Evolutionary conservation across 139 green algal species (phyloP).

Genomic region (Yamagishiella unicocca): DNA sequence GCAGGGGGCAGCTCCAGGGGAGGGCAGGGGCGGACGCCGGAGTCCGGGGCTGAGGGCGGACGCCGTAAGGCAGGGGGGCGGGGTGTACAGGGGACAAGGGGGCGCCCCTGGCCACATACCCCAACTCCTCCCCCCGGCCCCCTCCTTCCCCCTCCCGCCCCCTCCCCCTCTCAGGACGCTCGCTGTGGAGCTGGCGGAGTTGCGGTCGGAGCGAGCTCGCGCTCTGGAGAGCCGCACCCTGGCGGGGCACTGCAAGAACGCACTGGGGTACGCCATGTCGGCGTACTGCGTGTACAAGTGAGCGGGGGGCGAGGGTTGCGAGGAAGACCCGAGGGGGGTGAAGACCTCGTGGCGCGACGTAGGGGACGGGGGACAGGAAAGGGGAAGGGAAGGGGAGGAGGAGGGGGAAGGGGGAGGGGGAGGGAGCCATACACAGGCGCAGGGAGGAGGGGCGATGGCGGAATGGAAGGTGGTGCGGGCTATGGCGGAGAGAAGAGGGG

Average conservation of each 20-base stretch:
- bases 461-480: too few species aligned
- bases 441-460: not conserved
- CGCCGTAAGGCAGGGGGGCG: too few species aligned
- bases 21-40: too few species aligned
- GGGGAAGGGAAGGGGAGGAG: too few species aligned
- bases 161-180: constrained; percentile 58
- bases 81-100: too few species aligned
- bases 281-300: constrained; percentile 85
- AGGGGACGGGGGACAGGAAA: not conserved
- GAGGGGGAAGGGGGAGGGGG: not conserved
- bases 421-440: too few species aligned
- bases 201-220: constrained; percentile 74
- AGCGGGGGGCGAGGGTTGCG: constrained; percentile 2
- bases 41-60: too few species aligned
- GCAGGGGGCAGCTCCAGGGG: too few species aligned
- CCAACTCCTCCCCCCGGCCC: not conserved
- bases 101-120: too few species aligned
- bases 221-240: constrained; percentile 82
- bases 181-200: constrained; percentile 82
- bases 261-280: constrained; percentile 86
- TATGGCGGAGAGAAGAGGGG: too few species aligned
- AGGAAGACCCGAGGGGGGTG: too few species aligned
- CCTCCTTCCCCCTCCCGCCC: not conserved
- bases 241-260: constrained; percentile 84
- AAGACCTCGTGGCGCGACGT: too few species aligned